Evolutionary conservation across 2,329 filamentous ascomycete species (phyloP).

Genomic region (Sodiomyces alkalinus): DNA sequence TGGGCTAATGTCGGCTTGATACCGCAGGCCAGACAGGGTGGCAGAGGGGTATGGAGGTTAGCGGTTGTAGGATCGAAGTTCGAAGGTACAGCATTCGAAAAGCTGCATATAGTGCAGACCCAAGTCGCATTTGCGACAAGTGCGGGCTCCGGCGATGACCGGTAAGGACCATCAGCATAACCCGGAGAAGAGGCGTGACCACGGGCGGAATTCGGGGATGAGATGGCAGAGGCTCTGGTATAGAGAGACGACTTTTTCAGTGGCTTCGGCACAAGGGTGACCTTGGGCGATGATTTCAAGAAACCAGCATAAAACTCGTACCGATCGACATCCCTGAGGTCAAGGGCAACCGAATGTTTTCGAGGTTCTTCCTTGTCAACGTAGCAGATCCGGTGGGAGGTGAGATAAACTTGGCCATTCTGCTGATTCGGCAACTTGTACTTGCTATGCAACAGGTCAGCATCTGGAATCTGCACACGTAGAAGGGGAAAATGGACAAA

Average conservation of each 20-base stretch:
- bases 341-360: constrained; percentile 68
- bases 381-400: constrained; percentile 89
- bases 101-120: constrained; percentile 92
- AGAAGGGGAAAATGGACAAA: too few relatives aligned
- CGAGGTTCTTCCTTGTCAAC: constrained; percentile 79
- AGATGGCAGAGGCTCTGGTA: constrained; percentile 31
- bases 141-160: constrained; percentile 27
- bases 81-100: constrained; percentile 80
- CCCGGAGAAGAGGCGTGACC: constrained; percentile 28
- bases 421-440: constrained; percentile 90
- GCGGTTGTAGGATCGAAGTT: constrained; percentile 83
- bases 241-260: constrained; percentile 48
- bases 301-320: constrained; percentile 90
- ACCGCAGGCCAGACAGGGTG: constrained; percentile 82
- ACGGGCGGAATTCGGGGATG: constrained; percentile 28
- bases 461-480: background rate
- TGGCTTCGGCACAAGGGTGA: constrained; percentile 76
- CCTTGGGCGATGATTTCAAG: constrained; percentile 85
- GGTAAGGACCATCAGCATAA: constrained; percentile 25
- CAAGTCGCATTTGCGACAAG: constrained; percentile 57
- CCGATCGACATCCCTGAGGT: constrained; percentile 81
- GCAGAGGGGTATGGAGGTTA: constrained; percentile 62
- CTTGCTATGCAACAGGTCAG: constrained; percentile 44
- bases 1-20: constrained; percentile 79
- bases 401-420: constrained; percentile 91